Evolutionary conservation across 2,329 filamentous ascomycete species (phyloP), one percentile per base, ranked within the genome.

Genomic region (Aspergillus candidus): DNA sequence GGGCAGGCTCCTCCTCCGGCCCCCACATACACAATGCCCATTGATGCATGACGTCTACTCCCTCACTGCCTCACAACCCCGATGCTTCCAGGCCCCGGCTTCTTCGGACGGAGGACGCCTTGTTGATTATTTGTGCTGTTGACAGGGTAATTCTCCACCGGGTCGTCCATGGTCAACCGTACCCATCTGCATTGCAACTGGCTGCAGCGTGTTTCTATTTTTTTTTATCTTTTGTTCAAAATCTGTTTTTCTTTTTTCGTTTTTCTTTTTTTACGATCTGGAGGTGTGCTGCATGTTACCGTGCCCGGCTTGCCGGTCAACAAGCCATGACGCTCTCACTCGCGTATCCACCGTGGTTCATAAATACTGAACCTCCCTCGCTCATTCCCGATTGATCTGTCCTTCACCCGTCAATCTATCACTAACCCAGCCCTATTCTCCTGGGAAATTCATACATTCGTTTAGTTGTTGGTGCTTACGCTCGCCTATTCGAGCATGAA

Each of bases 401-500:
- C 29, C n/a, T 37, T 10, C 8, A 31, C 22, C 22, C 31, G 35
- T 22, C 13, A 32, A 37, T 32, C 15, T 18, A 39, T 32, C 32
- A 30, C 32, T 32, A 44, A 41, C 41, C 32, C 41, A 27, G 47
- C 41, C 52, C 39, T 35, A 27, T 33, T 5, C 6, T 33, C 5
- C 15, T 18, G 12, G 35, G 33, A 32, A 33, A 39, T 32, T 43
- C 33, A 41, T 46, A 35, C 49, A 49, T 46, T 51, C 55, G 43
- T 45, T 50, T 41, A 14, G 32, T 32, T 27, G 14, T 27, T 38
- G 40, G 35, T 41, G 38, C 10, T 41, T 38, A 33, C 41, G 11
- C 34, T 52, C 47, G 43, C 45, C 50, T 17, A 27, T 31, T 11
- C 37, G 44, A 52, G 33, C 7, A 72, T 73, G 67, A 69, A 65